Evolutionary conservation across 164 flowering plant genomes (phyloP).

Genomic region (Buxus sempervirens): DNA sequence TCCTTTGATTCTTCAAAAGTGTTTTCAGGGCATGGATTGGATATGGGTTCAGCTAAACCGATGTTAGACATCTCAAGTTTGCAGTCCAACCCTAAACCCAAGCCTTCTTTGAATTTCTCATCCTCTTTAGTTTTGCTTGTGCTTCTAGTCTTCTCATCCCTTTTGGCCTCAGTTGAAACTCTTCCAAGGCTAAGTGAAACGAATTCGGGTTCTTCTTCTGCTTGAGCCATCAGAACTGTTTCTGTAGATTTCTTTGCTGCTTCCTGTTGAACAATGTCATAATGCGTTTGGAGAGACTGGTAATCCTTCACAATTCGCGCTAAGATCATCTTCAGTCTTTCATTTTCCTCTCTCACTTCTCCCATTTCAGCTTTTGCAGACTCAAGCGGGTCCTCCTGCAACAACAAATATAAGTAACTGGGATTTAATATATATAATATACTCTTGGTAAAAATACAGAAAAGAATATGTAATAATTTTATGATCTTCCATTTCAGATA

Average conservation of each 20-base stretch:
- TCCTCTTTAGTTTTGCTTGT: conserved; percentile 20
- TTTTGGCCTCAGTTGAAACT: conserved; percentile 28
- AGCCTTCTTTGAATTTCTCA: conserved; percentile 26
- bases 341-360: conserved; percentile 69
- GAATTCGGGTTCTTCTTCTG: conserved; percentile 44
- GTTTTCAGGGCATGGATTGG: conserved; percentile 30
- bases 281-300: conserved; percentile 48
- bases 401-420: not conserved
- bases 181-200: conserved; percentile 79
- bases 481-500: not conserved
- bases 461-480: no score
- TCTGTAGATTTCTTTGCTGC: conserved; percentile 21
- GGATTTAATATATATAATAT: no score
- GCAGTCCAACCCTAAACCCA: conserved; percentile 43
- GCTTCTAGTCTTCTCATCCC: conserved; percentile 25
- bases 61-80: conserved; percentile 22
- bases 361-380: conserved; percentile 68
- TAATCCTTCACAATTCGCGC: conserved; percentile 53
- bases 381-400: conserved; percentile 46
- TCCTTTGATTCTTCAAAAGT: conserved; percentile 41
- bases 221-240: conserved; percentile 17
- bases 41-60: conserved; percentile 11
- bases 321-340: conserved; percentile 48
- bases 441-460: not conserved
- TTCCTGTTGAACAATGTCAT: conserved; percentile 37